Evolutionary conservation across 2,329 filamentous ascomycete genomes (phyloP), one percentile per base, ranked within the genome.

Genomic region (Geosmithia morbida): DNA sequence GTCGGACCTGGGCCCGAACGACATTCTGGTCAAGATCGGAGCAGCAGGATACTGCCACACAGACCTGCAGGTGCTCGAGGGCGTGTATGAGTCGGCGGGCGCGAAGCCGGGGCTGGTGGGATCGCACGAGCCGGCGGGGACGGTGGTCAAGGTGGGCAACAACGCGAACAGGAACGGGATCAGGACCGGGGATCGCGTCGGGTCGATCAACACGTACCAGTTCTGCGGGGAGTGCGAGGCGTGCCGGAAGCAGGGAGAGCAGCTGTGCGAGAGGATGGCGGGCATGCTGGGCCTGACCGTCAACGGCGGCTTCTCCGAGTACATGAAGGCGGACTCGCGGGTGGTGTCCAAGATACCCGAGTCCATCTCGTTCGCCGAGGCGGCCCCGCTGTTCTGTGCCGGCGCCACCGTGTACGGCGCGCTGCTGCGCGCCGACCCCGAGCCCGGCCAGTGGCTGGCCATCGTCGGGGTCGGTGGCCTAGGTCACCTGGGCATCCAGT

Each of bases 271-370:
- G 10, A 16, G 13, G 41, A 10, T 42, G 14, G 20, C 4, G 41
- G 41, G 41, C 11, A 42, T 42, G 41, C 41, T 86, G 58, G 85
- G 85, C 11, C 70, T 84, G 4, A 75, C 66, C 2, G 66, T 65
- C 40, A 71, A 84, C 52, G 85, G 85, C 45, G 85, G 84, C 37
- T 87, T 73, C 53, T 76, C 75, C 7, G 72, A 84, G 60, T 85
- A 83, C 59, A 71, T 70, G 6, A 64, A 73, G 0, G 66, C 85
- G 22, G 70, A 76, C 43, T 65, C 69, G 5, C 79, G 84, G 61
- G 79, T 79, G 14, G 69, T 69, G 0, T 79, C 79, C 2, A 66
- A 66, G 1, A 67, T 83, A 16, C 77, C 78, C 0, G 56, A 60
- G 19, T 65, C 69, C 41, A 60, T 73, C n/a, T 68, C 75, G 49